Conservation (phyloP, 305 asterid genomes). For the Ilex paraguariensis region DNA sequence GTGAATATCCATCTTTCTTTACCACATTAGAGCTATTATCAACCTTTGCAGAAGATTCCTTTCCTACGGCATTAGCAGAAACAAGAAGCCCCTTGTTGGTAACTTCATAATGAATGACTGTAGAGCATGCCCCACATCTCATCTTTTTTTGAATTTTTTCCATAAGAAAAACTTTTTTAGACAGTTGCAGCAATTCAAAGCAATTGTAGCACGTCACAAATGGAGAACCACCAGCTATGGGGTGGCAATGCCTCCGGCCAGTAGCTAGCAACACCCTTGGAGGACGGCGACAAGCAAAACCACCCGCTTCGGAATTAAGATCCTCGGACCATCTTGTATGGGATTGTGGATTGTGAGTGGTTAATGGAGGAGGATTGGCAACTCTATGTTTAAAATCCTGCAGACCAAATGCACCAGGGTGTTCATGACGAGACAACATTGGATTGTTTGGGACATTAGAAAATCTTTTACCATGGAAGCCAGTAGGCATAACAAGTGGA, state of each 20-base stretch:
- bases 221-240: slow-evolving; percentile 89
- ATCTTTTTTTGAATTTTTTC: slow-evolving; percentile 37
- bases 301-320: slow-evolving; percentile 46
- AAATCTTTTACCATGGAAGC: slow-evolving; percentile 22
- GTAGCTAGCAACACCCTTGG: slow-evolving; percentile 31
- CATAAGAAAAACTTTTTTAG: slow-evolving; percentile 36
- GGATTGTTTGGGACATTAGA: slow-evolving; percentile 25
- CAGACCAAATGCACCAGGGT: slow-evolving; percentile 29
- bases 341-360: slow-evolving; percentile 28
- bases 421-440: slow-evolving; percentile 23
- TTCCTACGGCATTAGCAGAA: slow-evolving; percentile 31
- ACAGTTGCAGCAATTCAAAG: slow-evolving; percentile 57
- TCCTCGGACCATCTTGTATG: slow-evolving; percentile 52
- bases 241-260: slow-evolving; percentile 42
- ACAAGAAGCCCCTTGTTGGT: slow-evolving; percentile 32
- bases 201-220: slow-evolving; percentile 71
- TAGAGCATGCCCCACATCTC: slow-evolving; percentile 74
- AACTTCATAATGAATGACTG: slow-evolving; percentile 38
- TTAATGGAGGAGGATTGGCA: slow-evolving; percentile 22
- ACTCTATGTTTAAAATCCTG: slow-evolving; percentile 29
- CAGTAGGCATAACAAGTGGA: slow-evolving; percentile 16
- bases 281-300: slow-evolving; percentile 30
- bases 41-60: slow-evolving; percentile 21
- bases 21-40: slow-evolving; percentile 16
- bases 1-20: slow-evolving; percentile 13